phyloP scores from a whole-genome alignment of 495 filamentous ascomycete species.

The Xylaria castorea region DNA sequence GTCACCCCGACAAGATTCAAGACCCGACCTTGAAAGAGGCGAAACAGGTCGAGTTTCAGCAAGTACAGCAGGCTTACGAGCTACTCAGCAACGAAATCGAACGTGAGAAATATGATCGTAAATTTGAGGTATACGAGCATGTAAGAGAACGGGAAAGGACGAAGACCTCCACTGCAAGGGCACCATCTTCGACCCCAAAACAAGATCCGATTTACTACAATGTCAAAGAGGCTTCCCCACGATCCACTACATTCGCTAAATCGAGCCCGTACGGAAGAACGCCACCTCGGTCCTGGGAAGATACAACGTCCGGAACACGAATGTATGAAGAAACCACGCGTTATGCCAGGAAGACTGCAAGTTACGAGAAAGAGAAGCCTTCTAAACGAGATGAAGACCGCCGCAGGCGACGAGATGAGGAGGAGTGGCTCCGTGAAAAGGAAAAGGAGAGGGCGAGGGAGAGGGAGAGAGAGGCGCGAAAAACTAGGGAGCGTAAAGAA shows the following conservation, averaged over 20 bases:
- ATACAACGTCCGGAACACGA: constrained; percentile 39
- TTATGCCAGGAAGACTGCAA: constrained; percentile 49
- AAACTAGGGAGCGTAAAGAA: constrained; percentile 32
- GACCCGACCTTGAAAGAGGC: constrained; percentile 67
- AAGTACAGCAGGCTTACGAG: constrained; percentile 93
- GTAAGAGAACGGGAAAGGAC: constrained; percentile 39
- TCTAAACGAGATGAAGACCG: constrained; percentile 48
- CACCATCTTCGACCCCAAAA: constrained; percentile 42
- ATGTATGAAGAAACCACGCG: constrained; percentile 45
- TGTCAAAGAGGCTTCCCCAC: constrained; percentile 38
- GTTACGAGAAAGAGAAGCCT: constrained; percentile 53
- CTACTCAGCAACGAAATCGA: constrained; percentile 79
- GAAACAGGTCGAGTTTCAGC: constrained; percentile 87
- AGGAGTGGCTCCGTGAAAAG: constrained; percentile 43
- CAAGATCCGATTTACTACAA: constrained; percentile 44
- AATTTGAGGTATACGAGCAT: constrained; percentile 64
- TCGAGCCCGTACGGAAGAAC: constrained; percentile 46
- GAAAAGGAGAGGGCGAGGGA: constrained; percentile 34
- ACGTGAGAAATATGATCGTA: constrained; percentile 77
- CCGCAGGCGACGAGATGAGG: constrained; percentile 44
- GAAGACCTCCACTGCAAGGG: constrained; percentile 46
- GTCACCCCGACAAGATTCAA: constrained; percentile 94
- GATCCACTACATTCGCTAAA: constrained; percentile 34
- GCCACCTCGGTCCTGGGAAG: constrained; percentile 51
- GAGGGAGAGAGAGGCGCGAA: constrained; percentile 28